Evolutionary conservation across 108 stramenopile genomes (phyloP), one percentile per base, ranked within the genome.

Genomic region (Skeletonema costatum): DNA sequence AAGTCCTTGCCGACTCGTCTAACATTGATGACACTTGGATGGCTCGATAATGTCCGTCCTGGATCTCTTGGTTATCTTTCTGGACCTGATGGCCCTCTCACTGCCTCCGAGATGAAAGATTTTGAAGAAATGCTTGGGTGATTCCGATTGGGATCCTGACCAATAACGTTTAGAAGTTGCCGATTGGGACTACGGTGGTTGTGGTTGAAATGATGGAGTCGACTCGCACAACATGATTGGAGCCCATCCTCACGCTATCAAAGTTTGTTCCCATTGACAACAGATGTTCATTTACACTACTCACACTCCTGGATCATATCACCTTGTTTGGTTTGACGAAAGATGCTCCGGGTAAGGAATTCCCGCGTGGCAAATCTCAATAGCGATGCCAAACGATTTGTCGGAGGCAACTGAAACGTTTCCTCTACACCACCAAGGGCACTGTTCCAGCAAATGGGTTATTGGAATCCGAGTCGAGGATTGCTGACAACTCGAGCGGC

Each of bases 101-200:
- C 73, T 65, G 71, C 78, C 8, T 61, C 72, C 36, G 66, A 80
- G 25, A 71, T 67, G 35, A 88, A 88, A 87, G 72, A 51, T 72
- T 36, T 61, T 91, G 70, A 91, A 89, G 86, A 74, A 64, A 29
- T 91, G 90, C 48, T 77, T 91, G 14, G 87, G 87, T n/a, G 87
- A 89, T 53, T 74, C 88, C 33, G 86, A 91, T 83, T 85, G 88
- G 60, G 76, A 88, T 51, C 30, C 69, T 53, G 71, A 71, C 10
- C 10, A 87, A 89, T 73, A 91, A 91, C 41, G 80, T 88, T 11
- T n/a, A n/a, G 87, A 86, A 19, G 86, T 89, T 58, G 68, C 86
- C 61, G 75, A 89, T 68, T 91, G 90, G 90, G 90, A 91, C 76
- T 65, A 70, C 32, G 88, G 90, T 19, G 58, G 58, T 65, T 3